Conservation (phyloP, 192 early-diverging fungal genomes). For the Backusella parvicylindrica region DNA sequence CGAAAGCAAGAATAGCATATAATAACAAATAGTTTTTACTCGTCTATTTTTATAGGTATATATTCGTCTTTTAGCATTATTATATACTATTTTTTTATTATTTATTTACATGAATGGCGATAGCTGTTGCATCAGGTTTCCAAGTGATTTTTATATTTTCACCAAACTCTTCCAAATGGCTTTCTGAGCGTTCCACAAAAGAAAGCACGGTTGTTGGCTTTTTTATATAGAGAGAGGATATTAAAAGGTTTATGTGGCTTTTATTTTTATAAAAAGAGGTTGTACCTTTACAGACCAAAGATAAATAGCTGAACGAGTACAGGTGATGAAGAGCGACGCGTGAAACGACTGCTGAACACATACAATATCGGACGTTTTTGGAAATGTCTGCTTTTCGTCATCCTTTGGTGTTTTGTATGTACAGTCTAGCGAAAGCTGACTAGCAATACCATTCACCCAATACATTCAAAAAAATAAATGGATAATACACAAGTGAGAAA, state of each 20-base stretch:
- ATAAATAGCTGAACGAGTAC: conserved; percentile 57
- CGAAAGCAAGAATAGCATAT: conserved; percentile 57
- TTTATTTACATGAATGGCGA: conserved; percentile 62
- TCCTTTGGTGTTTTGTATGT: conserved; percentile 15
- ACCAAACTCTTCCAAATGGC: conserved; percentile 70
- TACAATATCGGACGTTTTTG: conserved; percentile 40
- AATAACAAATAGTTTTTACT: conserved; percentile 68
- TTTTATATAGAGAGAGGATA: background rate
- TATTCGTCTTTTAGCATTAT: background rate
- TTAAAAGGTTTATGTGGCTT: background rate
- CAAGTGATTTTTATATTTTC: conserved; percentile 68
- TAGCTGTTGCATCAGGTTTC: conserved; percentile 62
- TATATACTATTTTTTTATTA: background rate
- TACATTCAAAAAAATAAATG: conserved; percentile 25
- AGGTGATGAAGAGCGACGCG: conserved; percentile 57
- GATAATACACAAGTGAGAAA: too few relatives aligned
- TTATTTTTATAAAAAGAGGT: background rate
- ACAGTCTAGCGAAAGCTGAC: conserved; percentile 19
- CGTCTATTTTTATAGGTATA: conserved; percentile 39
- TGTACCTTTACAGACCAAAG: conserved; percentile 67
- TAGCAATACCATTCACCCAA: conserved; percentile 35
- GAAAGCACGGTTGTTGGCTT: conserved; percentile 68
- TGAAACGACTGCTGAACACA: conserved; percentile 41
- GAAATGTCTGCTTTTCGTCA: conserved; percentile 19
- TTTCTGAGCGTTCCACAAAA: conserved; percentile 55